A percentile compares a stretch with the other conserved stretches of the same genome.
Conservation (phyloP, 2,329 filamentous ascomycete species). For the Alternaria triticina region DNA sequence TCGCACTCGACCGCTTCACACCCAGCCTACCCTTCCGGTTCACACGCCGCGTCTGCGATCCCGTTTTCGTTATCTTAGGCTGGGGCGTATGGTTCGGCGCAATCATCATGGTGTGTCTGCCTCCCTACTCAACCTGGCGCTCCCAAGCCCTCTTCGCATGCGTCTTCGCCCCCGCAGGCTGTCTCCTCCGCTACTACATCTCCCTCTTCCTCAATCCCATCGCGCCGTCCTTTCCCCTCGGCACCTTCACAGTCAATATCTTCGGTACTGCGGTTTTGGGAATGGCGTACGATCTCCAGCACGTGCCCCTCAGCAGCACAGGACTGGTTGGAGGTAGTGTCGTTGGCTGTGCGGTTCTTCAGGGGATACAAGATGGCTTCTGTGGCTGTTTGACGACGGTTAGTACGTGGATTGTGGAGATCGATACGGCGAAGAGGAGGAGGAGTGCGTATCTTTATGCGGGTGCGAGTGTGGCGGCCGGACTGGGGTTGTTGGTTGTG, state of each 20-base stretch:
- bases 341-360: conserved; percentile 54
- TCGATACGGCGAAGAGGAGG: conserved; percentile 48
- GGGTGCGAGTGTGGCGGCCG: conserved; percentile 63
- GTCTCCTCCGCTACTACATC: conserved; percentile 74
- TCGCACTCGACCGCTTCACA: conserved; percentile 62
- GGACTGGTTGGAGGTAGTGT: conserved; percentile 48
- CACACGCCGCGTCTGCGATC: conserved; percentile 69
- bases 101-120: conserved; percentile 72
- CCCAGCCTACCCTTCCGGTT: conserved; percentile 67
- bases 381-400: conserved; percentile 58
- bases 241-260: conserved; percentile 84
- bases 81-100: conserved; percentile 81
- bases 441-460: conserved; percentile 74
- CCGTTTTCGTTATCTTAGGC: conserved; percentile 66
- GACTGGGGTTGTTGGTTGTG: conserved; percentile 66
- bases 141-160: conserved; percentile 76
- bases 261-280: conserved; percentile 76
- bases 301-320: conserved; percentile 59
- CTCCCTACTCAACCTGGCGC: conserved; percentile 75
- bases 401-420: conserved; percentile 56
- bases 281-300: conserved; percentile 80
- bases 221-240: conserved; percentile 74
- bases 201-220: conserved; percentile 74
- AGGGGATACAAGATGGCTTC: conserved; percentile 57
- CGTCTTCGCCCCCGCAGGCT: conserved; percentile 83